Conservation (phyloP, 345 rosid species). For the Erysimum cheiranthoides region DNA sequence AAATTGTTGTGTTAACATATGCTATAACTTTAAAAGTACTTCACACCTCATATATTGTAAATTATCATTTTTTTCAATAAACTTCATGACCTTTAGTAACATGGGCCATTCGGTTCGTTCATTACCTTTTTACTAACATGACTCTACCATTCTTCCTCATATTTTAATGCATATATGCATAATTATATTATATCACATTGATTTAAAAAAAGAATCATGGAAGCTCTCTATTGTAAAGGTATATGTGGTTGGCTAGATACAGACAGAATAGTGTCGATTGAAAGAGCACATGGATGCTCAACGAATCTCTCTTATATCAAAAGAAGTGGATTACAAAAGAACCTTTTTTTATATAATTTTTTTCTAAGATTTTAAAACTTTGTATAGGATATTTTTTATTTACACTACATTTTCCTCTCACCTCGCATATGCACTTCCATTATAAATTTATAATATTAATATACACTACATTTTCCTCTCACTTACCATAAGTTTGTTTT, state of each 20-base stretch:
- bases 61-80: too few relatives aligned
- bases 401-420: neutral
- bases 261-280: slow-evolving; percentile 40
- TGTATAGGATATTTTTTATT: neutral
- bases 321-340: slow-evolving; percentile 40
- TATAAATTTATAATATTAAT: neutral
- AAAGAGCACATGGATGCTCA: slow-evolving; percentile 47
- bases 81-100: neutral
- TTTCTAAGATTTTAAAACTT: neutral
- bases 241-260: slow-evolving; percentile 48
- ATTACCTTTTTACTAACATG: slow-evolving; percentile 1
- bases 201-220: neutral
- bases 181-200: slow-evolving; percentile 7
- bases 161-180: neutral
- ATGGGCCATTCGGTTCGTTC: neutral
- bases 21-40: neutral
- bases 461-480: neutral
- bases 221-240: slow-evolving; percentile 33
- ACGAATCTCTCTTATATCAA: slow-evolving; percentile 41
- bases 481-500: neutral
- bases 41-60: neutral
- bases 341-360: slow-evolving; percentile 16
- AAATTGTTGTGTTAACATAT: neutral
- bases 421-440: slow-evolving; percentile 34
- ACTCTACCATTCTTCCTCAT: neutral